phyloP scores from a whole-genome alignment of 371 early-diverging fungal genomes.

The Capillidium heterosporum region DNA sequence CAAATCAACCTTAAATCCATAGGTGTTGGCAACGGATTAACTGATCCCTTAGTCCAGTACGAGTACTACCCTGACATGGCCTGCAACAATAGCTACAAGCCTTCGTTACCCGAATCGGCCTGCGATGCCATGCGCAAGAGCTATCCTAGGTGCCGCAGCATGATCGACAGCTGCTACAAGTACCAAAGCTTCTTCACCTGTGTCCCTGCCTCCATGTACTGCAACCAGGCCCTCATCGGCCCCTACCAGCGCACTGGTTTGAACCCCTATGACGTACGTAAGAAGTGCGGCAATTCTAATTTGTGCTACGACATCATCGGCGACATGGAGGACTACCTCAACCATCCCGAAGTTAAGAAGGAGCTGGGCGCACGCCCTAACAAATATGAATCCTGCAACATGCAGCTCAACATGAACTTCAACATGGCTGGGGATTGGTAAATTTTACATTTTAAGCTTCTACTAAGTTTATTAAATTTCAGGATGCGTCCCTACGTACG shows the following conservation, averaged over 20 bases:
- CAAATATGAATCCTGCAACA: constrained; percentile 61
- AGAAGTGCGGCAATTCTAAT: constrained; percentile 41
- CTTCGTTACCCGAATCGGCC: constrained; percentile 32
- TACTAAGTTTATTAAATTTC: background rate
- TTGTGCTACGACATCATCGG: constrained; percentile 71
- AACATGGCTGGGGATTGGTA: constrained; percentile 52
- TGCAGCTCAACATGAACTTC: constrained; percentile 62
- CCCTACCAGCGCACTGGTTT: constrained; percentile 43
- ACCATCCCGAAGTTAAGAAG: constrained; percentile 56
- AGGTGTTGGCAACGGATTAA: constrained; percentile 82
- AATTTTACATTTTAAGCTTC: background rate
- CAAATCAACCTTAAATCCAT: constrained; percentile 52
- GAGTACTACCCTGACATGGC: constrained; percentile 77
- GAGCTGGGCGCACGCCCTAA: constrained; percentile 45
- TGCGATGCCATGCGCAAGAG: constrained; percentile 52
- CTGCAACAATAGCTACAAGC: constrained; percentile 60
- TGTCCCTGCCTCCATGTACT: constrained; percentile 70
- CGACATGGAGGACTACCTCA: constrained; percentile 58
- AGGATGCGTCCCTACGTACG: constrained; percentile 62
- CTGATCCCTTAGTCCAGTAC: constrained; percentile 78
- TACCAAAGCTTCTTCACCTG: constrained; percentile 50
- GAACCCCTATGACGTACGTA: constrained; percentile 72
- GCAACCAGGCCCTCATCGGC: constrained; percentile 49
- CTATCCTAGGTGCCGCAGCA: constrained; percentile 49
- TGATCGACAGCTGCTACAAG: constrained; percentile 72